These are phyloP conservation scores for Cystobasidium pallidum DNA, from an alignment of 1,284 basidiomycete genomes.

Conservation along the genomic window DNA sequence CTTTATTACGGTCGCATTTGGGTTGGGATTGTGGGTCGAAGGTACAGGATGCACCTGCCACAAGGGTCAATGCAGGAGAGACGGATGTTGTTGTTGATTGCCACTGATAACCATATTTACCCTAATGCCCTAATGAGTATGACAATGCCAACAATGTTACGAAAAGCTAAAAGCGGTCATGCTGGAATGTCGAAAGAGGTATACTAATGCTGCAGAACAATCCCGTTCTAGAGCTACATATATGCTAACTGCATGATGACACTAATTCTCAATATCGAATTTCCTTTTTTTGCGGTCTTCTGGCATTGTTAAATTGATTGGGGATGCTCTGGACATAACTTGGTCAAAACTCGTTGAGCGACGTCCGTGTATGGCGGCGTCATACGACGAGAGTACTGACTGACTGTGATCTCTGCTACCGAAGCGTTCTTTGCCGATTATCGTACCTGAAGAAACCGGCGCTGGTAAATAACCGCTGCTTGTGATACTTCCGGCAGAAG, in stretches of 20 bases:
- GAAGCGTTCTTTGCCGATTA: neutral
- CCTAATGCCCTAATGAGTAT: neutral
- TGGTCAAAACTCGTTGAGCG: constrained; percentile 22
- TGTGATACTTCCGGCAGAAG: neutral
- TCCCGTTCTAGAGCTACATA: constrained; percentile 74
- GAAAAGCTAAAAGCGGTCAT: neutral
- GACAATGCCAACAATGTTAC: constrained; percentile 7
- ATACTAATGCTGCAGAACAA: constrained; percentile 26
- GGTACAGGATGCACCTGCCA: too few species aligned
- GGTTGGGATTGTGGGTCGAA: too few species aligned
- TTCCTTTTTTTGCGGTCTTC: constrained; percentile 29
- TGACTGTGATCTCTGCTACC: neutral
- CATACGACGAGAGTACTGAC: neutral
- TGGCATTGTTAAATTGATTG: constrained; percentile 11
- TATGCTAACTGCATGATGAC: constrained; percentile 62
- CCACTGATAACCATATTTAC: neutral
- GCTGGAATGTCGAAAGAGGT: neutral
- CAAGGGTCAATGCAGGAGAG: too few species aligned
- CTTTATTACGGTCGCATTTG: too few species aligned
- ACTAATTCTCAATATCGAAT: neutral
- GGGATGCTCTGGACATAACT: constrained; percentile 1
- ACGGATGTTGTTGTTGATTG: neutral
- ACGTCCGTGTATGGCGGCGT: constrained; percentile 1
- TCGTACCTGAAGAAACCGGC: neutral
- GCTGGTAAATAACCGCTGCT: neutral